Conservation (phyloP, 2,329 filamentous ascomycete species). For the Talaromyces sp. region DNA sequence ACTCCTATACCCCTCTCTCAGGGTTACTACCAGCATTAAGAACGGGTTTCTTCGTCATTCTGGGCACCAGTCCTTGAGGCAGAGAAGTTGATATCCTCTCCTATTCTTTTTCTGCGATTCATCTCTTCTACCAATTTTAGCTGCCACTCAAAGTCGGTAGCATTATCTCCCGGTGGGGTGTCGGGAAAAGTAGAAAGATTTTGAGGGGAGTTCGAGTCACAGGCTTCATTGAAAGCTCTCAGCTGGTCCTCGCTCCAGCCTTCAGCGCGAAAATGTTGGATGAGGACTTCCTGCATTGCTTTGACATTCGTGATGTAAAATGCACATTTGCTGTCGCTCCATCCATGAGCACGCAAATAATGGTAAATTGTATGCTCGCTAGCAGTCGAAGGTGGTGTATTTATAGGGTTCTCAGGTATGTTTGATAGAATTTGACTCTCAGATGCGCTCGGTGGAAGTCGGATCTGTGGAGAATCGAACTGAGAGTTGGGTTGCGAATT, state of each 20-base stretch:
- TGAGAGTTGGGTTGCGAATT: no score
- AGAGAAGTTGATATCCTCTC: no score
- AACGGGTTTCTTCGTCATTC: no score
- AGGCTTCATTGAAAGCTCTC: conserved; percentile 2
- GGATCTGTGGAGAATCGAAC: no score
- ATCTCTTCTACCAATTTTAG: neutral
- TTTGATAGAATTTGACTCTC: no score
- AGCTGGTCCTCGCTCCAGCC: conserved; percentile 2
- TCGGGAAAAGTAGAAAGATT: neutral
- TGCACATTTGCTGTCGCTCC: neutral
- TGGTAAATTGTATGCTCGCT: neutral
- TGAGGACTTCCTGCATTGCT: neutral
- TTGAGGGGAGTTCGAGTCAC: neutral
- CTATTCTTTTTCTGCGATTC: no score
- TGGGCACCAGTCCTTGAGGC: no score
- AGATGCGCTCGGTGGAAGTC: no score
- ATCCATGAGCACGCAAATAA: conserved; percentile 1
- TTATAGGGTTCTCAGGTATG: neutral
- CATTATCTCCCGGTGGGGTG: neutral
- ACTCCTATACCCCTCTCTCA: no score
- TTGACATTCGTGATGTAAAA: neutral
- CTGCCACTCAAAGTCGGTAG: conserved; percentile 1
- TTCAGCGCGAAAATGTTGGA: neutral
- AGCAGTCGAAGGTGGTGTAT: neutral
- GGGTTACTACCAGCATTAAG: no score